Evolutionary conservation across 2,329 filamentous ascomycete species (phyloP), one percentile per base, ranked within the genome.

Genomic region (Pyrenophora tritici-repentis): DNA sequence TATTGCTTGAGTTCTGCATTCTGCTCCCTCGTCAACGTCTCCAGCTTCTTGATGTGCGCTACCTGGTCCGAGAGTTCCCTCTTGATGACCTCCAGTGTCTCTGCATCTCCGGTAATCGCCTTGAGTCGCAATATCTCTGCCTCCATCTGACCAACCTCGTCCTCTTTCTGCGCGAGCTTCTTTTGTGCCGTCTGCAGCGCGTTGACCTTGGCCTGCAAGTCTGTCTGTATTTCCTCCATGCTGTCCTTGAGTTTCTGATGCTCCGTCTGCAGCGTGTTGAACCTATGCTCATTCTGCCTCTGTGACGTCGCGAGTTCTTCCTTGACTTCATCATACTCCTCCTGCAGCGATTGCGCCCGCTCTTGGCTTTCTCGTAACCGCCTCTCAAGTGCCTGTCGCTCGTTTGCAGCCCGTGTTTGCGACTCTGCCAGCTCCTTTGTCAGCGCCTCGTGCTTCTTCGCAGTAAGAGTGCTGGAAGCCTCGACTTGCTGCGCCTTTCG

Each of bases 51-150:
- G 58, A 97, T 96, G 67, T 97, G 91, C n/a, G 85, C 82, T 1
- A 99, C 89, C 68, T 97, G 94, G 58, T 97, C 92, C 0, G 89
- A 87, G 4, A 99, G 81, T 74, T 99, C 92, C 59, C 86, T 84
- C 70, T 93, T 90, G 62, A 99, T 89, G 29, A 97, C 85, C 4
- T 82, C 84, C 66, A 97, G 82, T 0, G 90, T 94, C 60, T 97
- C 92, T 0, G 86, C 85, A 70, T 97, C 93, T 8, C 89, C 91
- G 2, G 89, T 89, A 64, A 94, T 89, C 0, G 92, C 90, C 69
- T 93, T 97, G 4, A 96, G 77, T 26, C 87, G 83, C 45, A 97
- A 76, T 7, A 97, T 84, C 46, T 97, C 90, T 0, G 89, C 86
- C 74, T 97, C 92, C 8, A 97, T 76, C 10, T 84, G 78, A 0